Evolutionary conservation across 176 grass and related monocot species (phyloP).

Genomic region (Cenchrus fungigraminus): DNA sequence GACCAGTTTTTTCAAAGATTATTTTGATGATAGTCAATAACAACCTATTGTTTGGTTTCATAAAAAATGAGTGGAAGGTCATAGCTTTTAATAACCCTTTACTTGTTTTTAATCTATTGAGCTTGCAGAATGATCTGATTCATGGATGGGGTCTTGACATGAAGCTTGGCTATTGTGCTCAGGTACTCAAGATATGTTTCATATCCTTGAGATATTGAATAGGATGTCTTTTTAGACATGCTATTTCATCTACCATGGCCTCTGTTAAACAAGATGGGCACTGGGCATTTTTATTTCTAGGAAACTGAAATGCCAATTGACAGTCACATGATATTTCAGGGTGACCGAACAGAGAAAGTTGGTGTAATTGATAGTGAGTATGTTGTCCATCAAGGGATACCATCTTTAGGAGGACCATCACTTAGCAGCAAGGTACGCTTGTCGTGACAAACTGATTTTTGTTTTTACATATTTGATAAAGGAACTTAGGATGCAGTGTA

Average conservation of each 20-base stretch:
- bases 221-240: not conserved
- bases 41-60: conserved; percentile 8
- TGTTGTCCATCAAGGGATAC: conserved; percentile 96
- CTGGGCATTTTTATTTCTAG: not conserved
- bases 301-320: conserved; percentile 31
- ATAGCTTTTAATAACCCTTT: not conserved
- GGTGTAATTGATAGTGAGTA: conserved; percentile 96
- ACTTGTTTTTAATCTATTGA: not conserved
- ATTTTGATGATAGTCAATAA: conserved; percentile 21
- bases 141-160: conserved; percentile 99
- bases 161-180: conserved; percentile 97
- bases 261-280: not conserved
- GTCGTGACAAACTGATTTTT: not conserved
- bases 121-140: conserved; percentile 87
- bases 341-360: conserved; percentile 94
- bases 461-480: not conserved
- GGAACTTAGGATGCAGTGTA: not conserved
- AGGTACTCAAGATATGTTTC: conserved; percentile 54
- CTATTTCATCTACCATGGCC: conserved; percentile 17
- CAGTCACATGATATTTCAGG: conserved; percentile 62
- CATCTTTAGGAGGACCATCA: conserved; percentile 92
- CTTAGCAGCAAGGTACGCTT: conserved; percentile 61
- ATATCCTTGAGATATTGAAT: conserved; percentile 2
- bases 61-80: not conserved
- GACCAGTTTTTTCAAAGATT: not conserved